These are phyloP conservation scores for Polysphondylium violaceum DNA, from an alignment of 78 protist genomes.

Conservation along the genomic window DNA sequence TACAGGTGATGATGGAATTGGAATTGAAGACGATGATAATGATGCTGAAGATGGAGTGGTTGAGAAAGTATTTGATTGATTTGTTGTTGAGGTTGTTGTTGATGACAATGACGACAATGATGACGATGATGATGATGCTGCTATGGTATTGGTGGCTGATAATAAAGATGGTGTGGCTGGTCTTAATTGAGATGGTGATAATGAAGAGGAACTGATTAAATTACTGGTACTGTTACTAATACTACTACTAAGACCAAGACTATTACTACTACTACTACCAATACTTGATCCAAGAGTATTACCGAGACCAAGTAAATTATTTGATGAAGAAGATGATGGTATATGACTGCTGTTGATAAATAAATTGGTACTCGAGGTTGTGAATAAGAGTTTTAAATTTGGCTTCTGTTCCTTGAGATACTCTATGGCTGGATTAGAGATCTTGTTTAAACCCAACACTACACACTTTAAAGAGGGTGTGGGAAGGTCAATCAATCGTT, in stretches of 20 bases:
- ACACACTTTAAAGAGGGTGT: not conserved
- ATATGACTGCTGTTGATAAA: not conserved
- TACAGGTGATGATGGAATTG: not conserved
- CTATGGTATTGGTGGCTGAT: not conserved
- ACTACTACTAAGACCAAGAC: no score
- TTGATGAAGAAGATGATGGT: no score
- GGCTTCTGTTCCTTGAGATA: not conserved
- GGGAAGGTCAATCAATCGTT: not conserved
- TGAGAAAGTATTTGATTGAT: not conserved
- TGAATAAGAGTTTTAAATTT: not conserved
- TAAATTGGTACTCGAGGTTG: not conserved
- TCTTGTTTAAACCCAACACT: conserved; percentile 48
- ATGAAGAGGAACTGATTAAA: not conserved
- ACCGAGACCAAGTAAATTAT: no score
- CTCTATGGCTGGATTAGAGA: conserved; percentile 30
- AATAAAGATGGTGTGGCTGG: not conserved
- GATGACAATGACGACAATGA: conserved; percentile 2
- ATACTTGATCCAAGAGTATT: no score
- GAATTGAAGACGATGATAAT: not conserved
- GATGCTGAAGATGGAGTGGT: not conserved
- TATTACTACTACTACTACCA: no score
- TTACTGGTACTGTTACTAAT: no score
- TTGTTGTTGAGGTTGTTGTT: not conserved
- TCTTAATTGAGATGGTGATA: not conserved
- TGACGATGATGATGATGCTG: not conserved